Evolutionary conservation across 169 alveolate genomes (phyloP).

Genomic region (Eimeria acervulina): DNA sequence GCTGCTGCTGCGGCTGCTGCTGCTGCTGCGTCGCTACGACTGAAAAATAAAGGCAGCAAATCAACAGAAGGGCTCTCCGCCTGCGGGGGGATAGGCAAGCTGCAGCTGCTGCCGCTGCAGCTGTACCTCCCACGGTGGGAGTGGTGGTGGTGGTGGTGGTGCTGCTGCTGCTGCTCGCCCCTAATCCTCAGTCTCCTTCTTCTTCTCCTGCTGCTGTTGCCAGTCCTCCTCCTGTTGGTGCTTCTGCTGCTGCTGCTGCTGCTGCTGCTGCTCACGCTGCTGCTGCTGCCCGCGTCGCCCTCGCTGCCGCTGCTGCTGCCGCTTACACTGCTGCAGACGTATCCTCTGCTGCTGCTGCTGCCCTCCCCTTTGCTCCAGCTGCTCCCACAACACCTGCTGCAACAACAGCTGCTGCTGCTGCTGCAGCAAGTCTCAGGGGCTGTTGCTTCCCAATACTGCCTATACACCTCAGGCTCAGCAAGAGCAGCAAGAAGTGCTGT

Average conservation of each 20-base stretch:
- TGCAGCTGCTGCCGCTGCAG: constrained; percentile 79
- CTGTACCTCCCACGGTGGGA: constrained; percentile 63
- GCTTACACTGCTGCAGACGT: not conserved
- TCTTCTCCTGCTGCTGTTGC: not conserved
- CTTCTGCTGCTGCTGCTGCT: constrained; percentile 20
- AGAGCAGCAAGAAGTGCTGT: constrained; percentile 54
- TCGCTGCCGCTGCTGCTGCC: not conserved
- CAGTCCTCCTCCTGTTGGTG: constrained; percentile 49
- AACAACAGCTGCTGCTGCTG: constrained; percentile 64
- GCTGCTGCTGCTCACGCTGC: not conserved
- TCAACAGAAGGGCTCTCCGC: constrained; percentile 52
- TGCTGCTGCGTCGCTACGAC: constrained; percentile 9
- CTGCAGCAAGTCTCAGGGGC: not conserved
- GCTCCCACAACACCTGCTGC: not conserved
- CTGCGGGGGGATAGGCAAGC: constrained; percentile 42
- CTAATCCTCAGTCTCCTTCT: no score
- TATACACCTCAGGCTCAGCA: constrained; percentile 62
- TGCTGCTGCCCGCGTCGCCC: no score
- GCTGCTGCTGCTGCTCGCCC: not conserved
- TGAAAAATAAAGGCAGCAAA: constrained; percentile 41
- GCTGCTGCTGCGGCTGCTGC: constrained; percentile 68
- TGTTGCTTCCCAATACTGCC: constrained; percentile 46
- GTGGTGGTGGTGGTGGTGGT: constrained; percentile 27
- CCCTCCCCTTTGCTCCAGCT: not conserved
- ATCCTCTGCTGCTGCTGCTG: no score